Evolutionary conservation across 176 grass and related monocot genomes (phyloP).

Genomic region (Carex cristatella): DNA sequence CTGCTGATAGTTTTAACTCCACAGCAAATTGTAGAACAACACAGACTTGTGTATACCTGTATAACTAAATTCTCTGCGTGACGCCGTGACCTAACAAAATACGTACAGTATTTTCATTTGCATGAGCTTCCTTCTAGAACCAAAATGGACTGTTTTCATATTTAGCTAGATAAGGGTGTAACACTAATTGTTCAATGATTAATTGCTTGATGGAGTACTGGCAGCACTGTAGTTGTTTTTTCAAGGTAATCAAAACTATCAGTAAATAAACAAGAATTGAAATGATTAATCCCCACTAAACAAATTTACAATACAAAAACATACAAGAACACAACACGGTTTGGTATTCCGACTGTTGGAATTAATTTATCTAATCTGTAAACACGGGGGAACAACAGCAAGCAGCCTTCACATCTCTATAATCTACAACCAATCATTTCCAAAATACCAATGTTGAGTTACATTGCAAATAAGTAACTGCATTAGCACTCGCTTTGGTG

Average conservation of each 20-base stretch:
- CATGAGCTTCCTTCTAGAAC: neutral
- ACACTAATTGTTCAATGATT: neutral
- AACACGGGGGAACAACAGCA: constrained; percentile 1
- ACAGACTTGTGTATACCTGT: neutral
- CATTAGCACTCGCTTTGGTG: neutral
- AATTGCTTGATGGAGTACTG: no score
- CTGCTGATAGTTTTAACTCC: neutral
- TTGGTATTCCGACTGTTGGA: neutral
- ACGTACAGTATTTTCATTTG: neutral
- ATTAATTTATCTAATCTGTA: neutral
- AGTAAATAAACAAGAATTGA: neutral
- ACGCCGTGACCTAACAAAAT: neutral
- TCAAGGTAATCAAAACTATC: neutral
- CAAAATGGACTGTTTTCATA: neutral
- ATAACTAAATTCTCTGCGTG: neutral
- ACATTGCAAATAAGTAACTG: constrained; percentile 2
- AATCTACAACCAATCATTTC: constrained; percentile 17
- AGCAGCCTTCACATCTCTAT: constrained; percentile 20
- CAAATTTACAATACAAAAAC: neutral
- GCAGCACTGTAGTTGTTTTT: neutral
- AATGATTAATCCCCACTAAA: neutral
- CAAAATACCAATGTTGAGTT: neutral
- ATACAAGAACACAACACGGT: neutral
- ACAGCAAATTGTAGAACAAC: neutral
- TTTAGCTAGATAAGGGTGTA: neutral